Evolutionary conservation across 2,329 filamentous ascomycete species (phyloP), one percentile per base, ranked within the genome.

Genomic region (Teratosphaeria epicoccoides): DNA sequence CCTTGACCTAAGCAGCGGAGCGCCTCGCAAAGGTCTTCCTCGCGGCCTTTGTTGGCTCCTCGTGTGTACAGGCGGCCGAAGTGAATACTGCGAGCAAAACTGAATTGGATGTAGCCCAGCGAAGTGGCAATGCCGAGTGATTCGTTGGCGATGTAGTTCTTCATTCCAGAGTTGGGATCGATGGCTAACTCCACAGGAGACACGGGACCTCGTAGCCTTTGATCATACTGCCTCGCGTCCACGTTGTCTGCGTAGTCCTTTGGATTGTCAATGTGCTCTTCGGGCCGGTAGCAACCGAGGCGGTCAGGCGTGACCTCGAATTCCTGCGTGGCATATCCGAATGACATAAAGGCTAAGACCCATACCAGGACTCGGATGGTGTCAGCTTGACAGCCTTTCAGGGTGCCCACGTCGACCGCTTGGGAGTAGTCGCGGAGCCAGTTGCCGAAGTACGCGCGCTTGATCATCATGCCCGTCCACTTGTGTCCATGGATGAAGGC

Each of bases 111-210:
- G 49, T 66, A 96, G 37, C 87, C 90, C 6, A 87, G 75, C 57
- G 89, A 95, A 20, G 93, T 98, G 1, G 90, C 88, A 87, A 90
- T 96, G 40, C 81, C 79, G 4, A 89, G 88, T 12, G 72, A 75
- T 67, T 97, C 91, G 63, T 96, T 97, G 54, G 91, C 83, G 59
- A 98, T 97, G 69, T 98, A 98, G 68, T 97, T 97, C 71, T 97
- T 98, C 91, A 98, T 95, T n/a, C 90, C 90, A 1, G 87, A 93
- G 20, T 63, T 59, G 3, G 60, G 60, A 56, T 76, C 74, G 9
- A 76, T 61, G 4, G 69, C 70, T 11, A 76, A 63, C 56, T 76
- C 74, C 29, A 68, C 64, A 6, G 70, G 69, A 17, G 62, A 58
- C 7, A 97, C 82, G 0, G 90, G 90, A 1, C 83, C 86, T 48